Base-by-base conservation (phyloP, 805 yeast genomes). In the Alloascoidea hylecoeti region DNA sequence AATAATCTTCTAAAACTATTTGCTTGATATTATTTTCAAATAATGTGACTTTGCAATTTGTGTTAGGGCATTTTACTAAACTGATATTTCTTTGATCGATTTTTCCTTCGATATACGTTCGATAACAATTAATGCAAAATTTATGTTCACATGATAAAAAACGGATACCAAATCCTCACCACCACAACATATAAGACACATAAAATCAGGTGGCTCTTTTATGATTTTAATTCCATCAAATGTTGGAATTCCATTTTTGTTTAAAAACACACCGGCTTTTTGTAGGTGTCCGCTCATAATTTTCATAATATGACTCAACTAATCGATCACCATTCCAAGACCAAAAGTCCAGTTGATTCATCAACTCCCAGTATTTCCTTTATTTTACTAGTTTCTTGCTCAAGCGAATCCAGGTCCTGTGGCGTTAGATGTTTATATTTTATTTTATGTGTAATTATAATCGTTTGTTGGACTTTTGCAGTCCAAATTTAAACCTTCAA, bases 21-120 rank as follows among this genome's bases (percentile, higher is more conserved):
- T 35, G 55, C 52, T 58, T 12, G 69, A 45, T 41, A 23, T n/a
- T 23, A n/a, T n/a, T 23, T 9, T n/a, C 13, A n/a, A 9, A 9
- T 9, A 23, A 23, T n/a, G 9, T 9, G 30, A 23, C 30, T 23
- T 23, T 9, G n/a, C 30, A 23, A 23, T 23, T n/a, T 9, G 13
- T 9, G 30, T 23, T n/a, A 9, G n/a, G 9, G 30, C 30, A 23
- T 23, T 23, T 23, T 23, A 23, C n/a, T 9, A 9, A 9, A 23
- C 13, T 9, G 30, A 23, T n/a, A 9, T 23, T 9, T 9, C n/a
- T 23, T 9, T n/a, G 9, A n/a, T n/a, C n/a, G 9, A 23, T 23
- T 23, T 23, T 23, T 9, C 30, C n/a, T 23, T 23, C 30, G n/a
- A 23, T 9, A 23, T 23, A 23, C n/a, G 30, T 23, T 23, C 30